Base-by-base conservation (phyloP, 306 rosid species). In the Citrullus amarus region DNA sequence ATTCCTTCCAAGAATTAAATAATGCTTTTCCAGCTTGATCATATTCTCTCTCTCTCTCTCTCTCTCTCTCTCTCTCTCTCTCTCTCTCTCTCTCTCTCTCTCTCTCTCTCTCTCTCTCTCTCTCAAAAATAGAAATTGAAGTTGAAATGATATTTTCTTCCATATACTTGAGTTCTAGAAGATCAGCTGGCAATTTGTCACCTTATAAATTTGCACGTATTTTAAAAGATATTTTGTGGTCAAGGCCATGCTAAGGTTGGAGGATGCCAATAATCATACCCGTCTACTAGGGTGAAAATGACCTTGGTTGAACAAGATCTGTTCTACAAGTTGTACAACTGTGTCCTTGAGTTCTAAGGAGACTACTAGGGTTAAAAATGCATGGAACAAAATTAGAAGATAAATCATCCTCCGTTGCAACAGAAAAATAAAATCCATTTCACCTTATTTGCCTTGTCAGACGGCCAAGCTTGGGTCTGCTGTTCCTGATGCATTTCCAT, bases 401-500 rank as follows among this genome's bases (percentile, higher is more conserved):
- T 54, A 51, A 72, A 17, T 8, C 59, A 14, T 32, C n/a, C 56
- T 39, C 57, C 1, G 16, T 72, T 2, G 25, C n/a, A 2, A 16
- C 71, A 25, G 17, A 60, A 58, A 77, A 80, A 44, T n/a, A 53
- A 81, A 84, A 51, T 75, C 50, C 78, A 74, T 68, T 73, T 56
- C 80, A 82, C 86, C 86, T 84, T 85, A 90, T 58, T 79, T 76
- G 76, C 62, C 75, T 80, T 74, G 63, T 91, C 86, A 91, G 56
- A 85, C 90, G 53, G 82, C 88, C 80, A 86, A 83, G 68, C 84
- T 92, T 54, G 93, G 92, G 81, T 89, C 96, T 76, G 90, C 86
- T 7, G 97, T 82, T 84, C 99, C 97, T 7, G 89, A 12, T 79
- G 97, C 85, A 87, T 76, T 91, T 85, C 97, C 97, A 79, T 92